These are phyloP conservation scores for Notholithocarpus densiflorus DNA, from an alignment of 306 rosid genomes.

Conservation along the genomic window DNA sequence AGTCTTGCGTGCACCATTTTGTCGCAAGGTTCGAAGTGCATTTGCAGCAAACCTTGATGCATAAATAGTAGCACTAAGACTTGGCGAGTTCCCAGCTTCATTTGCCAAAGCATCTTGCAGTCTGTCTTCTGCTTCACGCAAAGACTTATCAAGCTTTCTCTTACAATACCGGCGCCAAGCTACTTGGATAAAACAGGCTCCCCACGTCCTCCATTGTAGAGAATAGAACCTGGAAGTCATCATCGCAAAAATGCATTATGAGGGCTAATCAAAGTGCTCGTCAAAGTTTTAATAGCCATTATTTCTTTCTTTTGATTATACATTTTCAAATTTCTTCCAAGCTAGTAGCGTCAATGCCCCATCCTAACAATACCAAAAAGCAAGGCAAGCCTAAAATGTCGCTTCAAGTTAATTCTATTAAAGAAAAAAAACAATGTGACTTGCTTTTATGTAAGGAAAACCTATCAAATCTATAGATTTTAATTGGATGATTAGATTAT, in stretches of 20 bases:
- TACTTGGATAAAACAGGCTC: slow-evolving; percentile 60
- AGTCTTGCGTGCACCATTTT: not conserved
- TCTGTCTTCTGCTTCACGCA: slow-evolving; percentile 34
- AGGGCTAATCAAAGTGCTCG: not conserved
- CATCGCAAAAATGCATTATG: not conserved
- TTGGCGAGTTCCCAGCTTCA: slow-evolving; percentile 24
- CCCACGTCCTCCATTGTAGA: slow-evolving; percentile 80
- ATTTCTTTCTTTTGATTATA: not conserved
- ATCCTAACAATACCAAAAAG: too few species aligned
- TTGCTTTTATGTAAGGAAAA: too few species aligned
- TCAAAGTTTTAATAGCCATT: not conserved
- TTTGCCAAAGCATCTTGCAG: slow-evolving; percentile 43
- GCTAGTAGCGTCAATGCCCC: too few species aligned
- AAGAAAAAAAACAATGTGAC: too few species aligned
- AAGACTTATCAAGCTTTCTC: slow-evolving; percentile 44
- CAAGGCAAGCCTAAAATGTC: too few species aligned
- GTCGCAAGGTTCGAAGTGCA: slow-evolving; percentile 32
- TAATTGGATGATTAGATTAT: too few species aligned
- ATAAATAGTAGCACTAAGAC: slow-evolving; percentile 39
- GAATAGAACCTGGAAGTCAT: slow-evolving; percentile 61
- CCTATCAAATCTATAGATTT: too few species aligned
- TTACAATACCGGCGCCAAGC: slow-evolving; percentile 62
- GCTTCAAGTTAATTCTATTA: too few species aligned
- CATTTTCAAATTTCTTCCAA: too few species aligned
- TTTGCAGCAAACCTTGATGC: slow-evolving; percentile 49